A percentile compares a stretch with the other conserved stretches of the same genome.
phyloP scores from a whole-genome alignment of 768 basidiomycete genomes.

The Podaxis pistillaris region DNA sequence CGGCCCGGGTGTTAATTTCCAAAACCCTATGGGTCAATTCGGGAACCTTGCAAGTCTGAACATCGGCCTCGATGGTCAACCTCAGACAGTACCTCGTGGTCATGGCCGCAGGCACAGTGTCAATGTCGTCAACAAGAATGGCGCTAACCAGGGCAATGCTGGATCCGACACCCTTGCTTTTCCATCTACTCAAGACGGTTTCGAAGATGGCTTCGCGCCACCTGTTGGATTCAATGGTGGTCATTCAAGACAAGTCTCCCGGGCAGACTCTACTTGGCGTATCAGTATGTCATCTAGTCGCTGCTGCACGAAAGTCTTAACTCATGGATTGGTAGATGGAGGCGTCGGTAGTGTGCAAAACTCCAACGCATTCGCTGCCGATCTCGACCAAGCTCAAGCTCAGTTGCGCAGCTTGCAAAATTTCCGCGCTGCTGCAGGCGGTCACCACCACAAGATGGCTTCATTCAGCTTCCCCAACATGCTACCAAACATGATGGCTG shows the following conservation, averaged over 20 bases:
- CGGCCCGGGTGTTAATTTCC: constrained; percentile 44
- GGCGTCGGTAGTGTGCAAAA: constrained; percentile 69
- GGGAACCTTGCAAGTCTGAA: constrained; percentile 49
- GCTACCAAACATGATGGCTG: constrained; percentile 96
- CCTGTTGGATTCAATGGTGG: constrained; percentile 55
- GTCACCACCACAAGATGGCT: constrained; percentile 95
- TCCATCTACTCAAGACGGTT: constrained; percentile 56
- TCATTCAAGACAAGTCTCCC: constrained; percentile 73
- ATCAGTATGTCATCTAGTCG: constrained; percentile 59
- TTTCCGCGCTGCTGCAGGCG: constrained; percentile 92
- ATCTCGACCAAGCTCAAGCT: constrained; percentile 95
- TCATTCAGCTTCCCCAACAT: constrained; percentile 99
- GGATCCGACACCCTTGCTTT: constrained; percentile 50
- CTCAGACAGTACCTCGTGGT: constrained; percentile 69
- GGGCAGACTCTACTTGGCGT: constrained; percentile 84
- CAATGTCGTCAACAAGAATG: constrained; percentile 81
- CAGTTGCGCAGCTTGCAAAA: constrained; percentile 95
- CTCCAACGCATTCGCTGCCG: constrained; percentile 65
- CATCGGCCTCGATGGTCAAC: constrained; percentile 62
- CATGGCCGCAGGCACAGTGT: constrained; percentile 91
- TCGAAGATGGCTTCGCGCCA: constrained; percentile 79
- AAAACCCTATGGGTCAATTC: constrained; percentile 70
- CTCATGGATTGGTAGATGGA: constrained; percentile 50
- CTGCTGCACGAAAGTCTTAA: constrained; percentile 1
- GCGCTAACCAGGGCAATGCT: constrained; percentile 39